These are phyloP conservation scores for Fusarium devonianum DNA, from an alignment of 2,329 filamentous ascomycete species.

Conservation along the genomic window DNA sequence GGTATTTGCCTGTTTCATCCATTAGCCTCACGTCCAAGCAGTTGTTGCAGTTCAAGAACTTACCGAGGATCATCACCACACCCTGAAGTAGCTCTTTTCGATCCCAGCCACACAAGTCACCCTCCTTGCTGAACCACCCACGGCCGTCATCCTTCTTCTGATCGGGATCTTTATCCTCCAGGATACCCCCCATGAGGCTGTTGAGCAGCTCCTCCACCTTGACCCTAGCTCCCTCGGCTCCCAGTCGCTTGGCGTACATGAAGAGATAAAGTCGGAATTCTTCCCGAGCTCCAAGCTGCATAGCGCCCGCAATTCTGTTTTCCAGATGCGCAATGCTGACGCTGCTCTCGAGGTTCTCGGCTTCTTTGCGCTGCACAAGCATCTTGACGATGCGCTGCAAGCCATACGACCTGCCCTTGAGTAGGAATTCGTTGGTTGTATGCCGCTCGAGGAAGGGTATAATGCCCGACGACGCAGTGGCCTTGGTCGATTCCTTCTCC, in stretches of 20 bases:
- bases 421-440: conserved; percentile 89
- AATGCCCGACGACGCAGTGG: conserved; percentile 82
- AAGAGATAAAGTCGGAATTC: conserved; percentile 95
- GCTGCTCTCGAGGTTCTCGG: conserved; percentile 87
- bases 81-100: conserved; percentile 86
- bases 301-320: conserved; percentile 88
- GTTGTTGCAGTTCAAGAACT: conserved; percentile 48
- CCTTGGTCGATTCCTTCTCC: conserved; percentile 55
- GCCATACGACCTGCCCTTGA: conserved; percentile 91
- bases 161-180: conserved; percentile 61
- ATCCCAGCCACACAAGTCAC: conserved; percentile 89
- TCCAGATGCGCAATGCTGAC: conserved; percentile 95
- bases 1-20: conserved; percentile 80
- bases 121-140: conserved; percentile 72
- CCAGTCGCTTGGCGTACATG: conserved; percentile 97
- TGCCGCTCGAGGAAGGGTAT: conserved; percentile 93
- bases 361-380: conserved; percentile 86
- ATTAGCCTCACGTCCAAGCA: background rate
- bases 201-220: conserved; percentile 95
- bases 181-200: conserved; percentile 76
- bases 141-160: conserved; percentile 48
- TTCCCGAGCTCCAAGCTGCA: conserved; percentile 84
- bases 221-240: conserved; percentile 82
- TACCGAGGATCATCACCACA: conserved; percentile 91
- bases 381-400: conserved; percentile 91